Percentiles rank a stretch among this genome's conserved stretches.
Evolutionary conservation across 371 early-diverging fungal species (phyloP).

Genomic region (Blakeslea trispora): DNA sequence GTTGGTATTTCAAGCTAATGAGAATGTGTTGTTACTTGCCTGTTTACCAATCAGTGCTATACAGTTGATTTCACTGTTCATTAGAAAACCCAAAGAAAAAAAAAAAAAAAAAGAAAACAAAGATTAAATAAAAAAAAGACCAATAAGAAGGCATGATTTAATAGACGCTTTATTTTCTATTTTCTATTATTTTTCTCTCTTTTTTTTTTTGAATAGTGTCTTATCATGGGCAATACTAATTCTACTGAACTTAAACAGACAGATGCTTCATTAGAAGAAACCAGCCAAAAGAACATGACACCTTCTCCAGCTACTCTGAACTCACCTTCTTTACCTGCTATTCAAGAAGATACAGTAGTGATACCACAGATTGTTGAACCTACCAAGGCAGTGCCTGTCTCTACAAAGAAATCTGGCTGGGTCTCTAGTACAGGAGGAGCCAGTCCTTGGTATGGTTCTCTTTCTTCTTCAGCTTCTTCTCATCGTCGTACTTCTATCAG

Average conservation of each 20-base stretch:
- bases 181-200: too few species aligned
- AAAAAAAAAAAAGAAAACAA: neutral
- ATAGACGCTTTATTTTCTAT: too few species aligned
- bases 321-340: neutral
- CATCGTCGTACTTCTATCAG: slow-evolving; percentile 50
- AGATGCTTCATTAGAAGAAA: slow-evolving; percentile 1
- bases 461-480: slow-evolving; percentile 41
- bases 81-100: slow-evolving; percentile 7
- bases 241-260: slow-evolving; percentile 20
- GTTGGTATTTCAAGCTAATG: too few species aligned
- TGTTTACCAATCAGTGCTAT: slow-evolving; percentile 74
- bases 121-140: too few species aligned
- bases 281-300: slow-evolving; percentile 5
- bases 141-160: too few species aligned
- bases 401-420: slow-evolving; percentile 43
- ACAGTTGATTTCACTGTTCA: slow-evolving; percentile 70
- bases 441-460: slow-evolving; percentile 46
- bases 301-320: neutral
- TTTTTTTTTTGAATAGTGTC: too few species aligned
- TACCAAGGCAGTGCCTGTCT: slow-evolving; percentile 23
- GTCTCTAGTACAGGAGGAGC: slow-evolving; percentile 48
- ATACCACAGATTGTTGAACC: neutral
- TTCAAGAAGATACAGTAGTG: slow-evolving; percentile 1
- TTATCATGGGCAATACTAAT: slow-evolving; percentile 26
- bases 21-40: slow-evolving; percentile 14